Conservation (phyloP, 331 rosid species). For the Prunus yedoensis region DNA sequence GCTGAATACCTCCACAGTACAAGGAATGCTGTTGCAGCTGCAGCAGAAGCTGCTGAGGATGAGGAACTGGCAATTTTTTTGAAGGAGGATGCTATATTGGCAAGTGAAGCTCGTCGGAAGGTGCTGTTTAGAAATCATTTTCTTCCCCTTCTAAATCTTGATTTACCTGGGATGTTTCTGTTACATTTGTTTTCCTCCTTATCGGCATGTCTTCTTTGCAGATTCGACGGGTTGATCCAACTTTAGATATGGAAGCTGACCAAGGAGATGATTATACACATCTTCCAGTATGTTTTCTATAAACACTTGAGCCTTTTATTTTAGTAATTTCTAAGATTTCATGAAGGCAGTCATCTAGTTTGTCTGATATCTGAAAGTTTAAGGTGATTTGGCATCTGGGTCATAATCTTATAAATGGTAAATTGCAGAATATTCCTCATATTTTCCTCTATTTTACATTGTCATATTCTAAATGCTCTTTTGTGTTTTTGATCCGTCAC, state of each 20-base stretch:
- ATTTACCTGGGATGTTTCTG: slow-evolving; percentile 15
- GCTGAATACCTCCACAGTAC: slow-evolving; percentile 92
- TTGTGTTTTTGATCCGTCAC: neutral
- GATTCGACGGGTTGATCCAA: slow-evolving; percentile 92
- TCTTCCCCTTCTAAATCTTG: neutral
- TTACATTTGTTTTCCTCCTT: slow-evolving; percentile 7
- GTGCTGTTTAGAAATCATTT: slow-evolving; percentile 31
- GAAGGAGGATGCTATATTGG: slow-evolving; percentile 88
- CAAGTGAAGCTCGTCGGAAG: slow-evolving; percentile 79
- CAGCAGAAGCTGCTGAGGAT: slow-evolving; percentile 99
- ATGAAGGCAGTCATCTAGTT: neutral
- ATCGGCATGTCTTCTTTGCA: slow-evolving; percentile 30
- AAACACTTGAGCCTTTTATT: slow-evolving; percentile 5
- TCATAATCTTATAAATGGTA: neutral
- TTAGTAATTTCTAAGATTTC: neutral
- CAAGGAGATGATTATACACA: slow-evolving; percentile 96
- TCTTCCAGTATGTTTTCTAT: slow-evolving; percentile 78
- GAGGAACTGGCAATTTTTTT: slow-evolving; percentile 92
- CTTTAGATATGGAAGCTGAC: slow-evolving; percentile 98
- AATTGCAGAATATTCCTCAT: neutral
- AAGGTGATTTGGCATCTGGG: neutral
- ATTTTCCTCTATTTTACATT: neutral
- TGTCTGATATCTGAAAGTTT: neutral
- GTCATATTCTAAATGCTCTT: neutral
- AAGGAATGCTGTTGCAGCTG: slow-evolving; percentile 78